These are phyloP conservation scores for Fusarium fracticaudum DNA, from an alignment of 2,329 filamentous ascomycete species.

Conservation along the genomic window DNA sequence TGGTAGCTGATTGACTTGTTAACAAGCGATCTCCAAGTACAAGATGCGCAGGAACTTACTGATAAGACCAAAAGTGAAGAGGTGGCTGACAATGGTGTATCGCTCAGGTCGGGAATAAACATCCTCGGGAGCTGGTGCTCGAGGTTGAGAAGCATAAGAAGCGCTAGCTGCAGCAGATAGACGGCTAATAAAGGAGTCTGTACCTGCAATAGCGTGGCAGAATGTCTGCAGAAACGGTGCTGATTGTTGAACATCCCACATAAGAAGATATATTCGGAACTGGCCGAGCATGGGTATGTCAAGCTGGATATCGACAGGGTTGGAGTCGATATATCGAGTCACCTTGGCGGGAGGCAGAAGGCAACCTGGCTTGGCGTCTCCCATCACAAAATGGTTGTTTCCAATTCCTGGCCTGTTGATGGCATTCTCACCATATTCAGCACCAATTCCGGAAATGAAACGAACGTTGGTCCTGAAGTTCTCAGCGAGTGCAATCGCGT, in stretches of 20 bases:
- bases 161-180: slow-evolving; percentile 66
- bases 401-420: slow-evolving; percentile 56
- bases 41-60: slow-evolving; percentile 56
- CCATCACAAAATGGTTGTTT: slow-evolving; percentile 53
- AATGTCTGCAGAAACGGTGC: slow-evolving; percentile 68
- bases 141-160: slow-evolving; percentile 70
- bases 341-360: slow-evolving; percentile 74
- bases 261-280: slow-evolving; percentile 79
- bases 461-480: slow-evolving; percentile 77
- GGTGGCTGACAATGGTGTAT: slow-evolving; percentile 73
- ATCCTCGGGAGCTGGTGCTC: slow-evolving; percentile 67
- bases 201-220: slow-evolving; percentile 62
- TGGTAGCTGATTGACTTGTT: slow-evolving; percentile 56
- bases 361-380: slow-evolving; percentile 63
- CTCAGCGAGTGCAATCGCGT: slow-evolving; percentile 69
- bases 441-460: slow-evolving; percentile 78
- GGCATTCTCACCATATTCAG: slow-evolving; percentile 64
- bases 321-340: slow-evolving; percentile 79
- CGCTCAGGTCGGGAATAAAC: slow-evolving; percentile 73
- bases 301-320: slow-evolving; percentile 79
- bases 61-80: slow-evolving; percentile 76
- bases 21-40: neutral
- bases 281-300: slow-evolving; percentile 82
- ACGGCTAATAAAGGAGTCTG: slow-evolving; percentile 65
- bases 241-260: slow-evolving; percentile 67